A percentile compares a stretch with the other conserved stretches of the same genome.
Conservation (phyloP, 805 yeast genomes). For the Middelhovenomyces tepae region DNA sequence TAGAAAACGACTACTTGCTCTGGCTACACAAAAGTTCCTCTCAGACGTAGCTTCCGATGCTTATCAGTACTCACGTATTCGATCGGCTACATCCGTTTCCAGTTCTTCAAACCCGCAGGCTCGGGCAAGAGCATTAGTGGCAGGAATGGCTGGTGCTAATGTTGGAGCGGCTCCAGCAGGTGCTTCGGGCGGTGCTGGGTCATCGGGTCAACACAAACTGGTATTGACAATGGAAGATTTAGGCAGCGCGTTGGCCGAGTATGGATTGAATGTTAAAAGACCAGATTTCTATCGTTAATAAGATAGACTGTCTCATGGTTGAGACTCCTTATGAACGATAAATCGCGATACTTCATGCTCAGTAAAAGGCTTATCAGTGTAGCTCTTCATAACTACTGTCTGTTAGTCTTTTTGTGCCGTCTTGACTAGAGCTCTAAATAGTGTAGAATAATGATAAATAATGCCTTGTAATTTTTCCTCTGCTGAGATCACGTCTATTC, state of each 20-base stretch:
- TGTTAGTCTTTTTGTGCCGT: too few relatives aligned
- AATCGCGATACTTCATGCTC: background rate
- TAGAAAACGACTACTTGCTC: conserved; percentile 79
- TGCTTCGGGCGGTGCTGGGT: conserved; percentile 28
- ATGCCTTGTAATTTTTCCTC: too few relatives aligned
- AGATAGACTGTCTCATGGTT: background rate
- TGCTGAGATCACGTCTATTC: too few relatives aligned
- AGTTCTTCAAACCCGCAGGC: conserved; percentile 79
- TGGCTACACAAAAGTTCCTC: conserved; percentile 93
- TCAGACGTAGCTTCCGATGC: conserved; percentile 95
- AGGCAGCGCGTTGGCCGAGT: conserved; percentile 86
- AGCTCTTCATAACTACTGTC: too few relatives aligned
- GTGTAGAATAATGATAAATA: too few relatives aligned
- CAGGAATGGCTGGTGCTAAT: conserved; percentile 43
- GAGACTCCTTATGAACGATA: background rate
- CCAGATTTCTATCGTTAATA: conserved; percentile 85
- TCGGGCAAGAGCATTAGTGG: conserved; percentile 67
- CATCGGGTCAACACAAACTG: conserved; percentile 56
- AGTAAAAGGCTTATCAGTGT: background rate
- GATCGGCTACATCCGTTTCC: conserved; percentile 82
- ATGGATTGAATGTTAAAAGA: conserved; percentile 79
- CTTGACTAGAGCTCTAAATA: too few relatives aligned
- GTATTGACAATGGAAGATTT: conserved; percentile 89
- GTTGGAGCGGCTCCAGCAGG: conserved; percentile 23
- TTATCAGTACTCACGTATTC: conserved; percentile 85